Evolutionary conservation across 768 basidiomycete genomes (phyloP).

Genomic region (Lentinula lateritia): DNA sequence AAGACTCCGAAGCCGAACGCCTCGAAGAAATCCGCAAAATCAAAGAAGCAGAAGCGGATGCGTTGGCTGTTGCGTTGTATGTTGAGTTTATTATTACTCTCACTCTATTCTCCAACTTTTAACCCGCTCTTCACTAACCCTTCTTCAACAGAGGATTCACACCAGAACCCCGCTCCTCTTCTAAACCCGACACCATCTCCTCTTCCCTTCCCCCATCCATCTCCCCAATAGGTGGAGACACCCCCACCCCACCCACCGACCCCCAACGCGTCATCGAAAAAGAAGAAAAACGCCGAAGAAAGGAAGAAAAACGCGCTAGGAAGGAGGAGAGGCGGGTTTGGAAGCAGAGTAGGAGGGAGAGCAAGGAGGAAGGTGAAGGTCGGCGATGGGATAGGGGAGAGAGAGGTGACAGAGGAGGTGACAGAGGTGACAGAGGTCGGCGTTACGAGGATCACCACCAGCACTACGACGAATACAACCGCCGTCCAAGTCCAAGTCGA

Average conservation of each 20-base stretch:
- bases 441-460: too few species aligned
- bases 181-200: background rate
- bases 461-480: too few species aligned
- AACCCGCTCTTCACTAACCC: too few species aligned
- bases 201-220: background rate
- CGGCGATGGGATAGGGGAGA: too few species aligned
- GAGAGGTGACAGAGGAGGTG: too few species aligned
- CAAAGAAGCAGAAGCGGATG: slow-evolving; percentile 89
- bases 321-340: slow-evolving; percentile 43
- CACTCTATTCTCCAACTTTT: too few species aligned
- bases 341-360: slow-evolving; percentile 17
- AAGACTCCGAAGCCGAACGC: slow-evolving; percentile 38
- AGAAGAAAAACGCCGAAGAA: slow-evolving; percentile 47
- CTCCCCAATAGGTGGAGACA: slow-evolving; percentile 11
- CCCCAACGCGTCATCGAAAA: slow-evolving; percentile 29
- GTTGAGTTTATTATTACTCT: too few species aligned
- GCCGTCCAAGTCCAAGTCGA: too few species aligned
- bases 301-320: slow-evolving; percentile 52
- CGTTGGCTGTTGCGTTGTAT: slow-evolving; percentile 73
- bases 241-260: slow-evolving; percentile 18
- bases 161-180: slow-evolving; percentile 20
- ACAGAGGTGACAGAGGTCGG: too few species aligned
- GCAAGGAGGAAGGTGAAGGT: too few species aligned
- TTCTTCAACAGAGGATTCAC: slow-evolving; percentile 82
- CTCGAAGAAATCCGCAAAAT: slow-evolving; percentile 72